These are phyloP conservation scores for Tylopilus sp. DNA, from an alignment of 1,284 basidiomycete species.

Conservation along the genomic window DNA sequence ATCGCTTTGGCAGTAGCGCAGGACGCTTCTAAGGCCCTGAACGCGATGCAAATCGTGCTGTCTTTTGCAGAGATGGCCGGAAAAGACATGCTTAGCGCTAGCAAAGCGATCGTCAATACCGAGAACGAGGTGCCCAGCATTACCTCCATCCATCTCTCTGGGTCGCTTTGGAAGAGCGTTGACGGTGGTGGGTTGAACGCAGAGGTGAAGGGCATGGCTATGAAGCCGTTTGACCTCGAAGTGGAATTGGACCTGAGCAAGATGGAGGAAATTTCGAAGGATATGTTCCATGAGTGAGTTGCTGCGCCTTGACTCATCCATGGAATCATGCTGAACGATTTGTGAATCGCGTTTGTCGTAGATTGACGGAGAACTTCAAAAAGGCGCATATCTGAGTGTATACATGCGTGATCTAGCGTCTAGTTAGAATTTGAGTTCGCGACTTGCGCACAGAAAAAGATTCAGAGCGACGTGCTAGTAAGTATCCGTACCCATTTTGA, in stretches of 20 bases:
- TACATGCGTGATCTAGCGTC: no score
- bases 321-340: no score
- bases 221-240: slow-evolving; percentile 5
- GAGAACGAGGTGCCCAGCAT: background rate
- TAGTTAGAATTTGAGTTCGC: no score
- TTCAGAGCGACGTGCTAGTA: no score
- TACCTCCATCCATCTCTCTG: slow-evolving; percentile 10
- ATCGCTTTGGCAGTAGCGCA: slow-evolving; percentile 1
- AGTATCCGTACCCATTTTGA: no score
- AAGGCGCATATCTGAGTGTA: no score
- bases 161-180: slow-evolving; percentile 6
- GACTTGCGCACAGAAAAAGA: no score
- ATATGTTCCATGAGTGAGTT: background rate
- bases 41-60: background rate
- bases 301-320: no score
- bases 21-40: background rate
- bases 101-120: background rate
- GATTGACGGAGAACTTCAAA: no score
- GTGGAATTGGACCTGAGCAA: slow-evolving; percentile 6
- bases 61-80: background rate
- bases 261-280: slow-evolving; percentile 2
- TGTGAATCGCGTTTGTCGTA: no score
- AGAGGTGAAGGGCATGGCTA: slow-evolving; percentile 1
- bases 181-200: background rate
- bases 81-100: background rate